Conservation (phyloP, 805 yeast species). For the Saccharomycopsis sp. region DNA sequence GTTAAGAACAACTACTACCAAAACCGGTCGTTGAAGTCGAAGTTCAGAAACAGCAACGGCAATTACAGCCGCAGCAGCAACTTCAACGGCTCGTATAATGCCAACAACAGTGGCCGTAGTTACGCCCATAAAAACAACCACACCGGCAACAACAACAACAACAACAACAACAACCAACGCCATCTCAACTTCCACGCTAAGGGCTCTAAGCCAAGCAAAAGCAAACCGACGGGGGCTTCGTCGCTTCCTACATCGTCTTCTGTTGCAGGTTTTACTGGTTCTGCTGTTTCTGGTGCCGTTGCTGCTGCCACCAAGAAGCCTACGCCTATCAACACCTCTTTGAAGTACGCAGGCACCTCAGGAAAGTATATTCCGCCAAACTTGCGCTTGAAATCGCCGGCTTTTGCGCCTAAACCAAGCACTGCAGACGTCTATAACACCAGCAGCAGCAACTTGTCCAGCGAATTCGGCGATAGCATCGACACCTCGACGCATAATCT, state of each 20-base stretch:
- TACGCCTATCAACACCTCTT: background rate
- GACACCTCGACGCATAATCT: background rate
- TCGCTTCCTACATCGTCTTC: background rate
- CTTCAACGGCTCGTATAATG: no score
- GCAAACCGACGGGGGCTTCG: background rate
- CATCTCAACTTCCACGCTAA: background rate
- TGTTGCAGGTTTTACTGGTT: background rate
- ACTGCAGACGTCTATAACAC: conserved; percentile 16
- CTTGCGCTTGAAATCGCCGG: conserved; percentile 20
- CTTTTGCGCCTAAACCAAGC: conserved; percentile 15
- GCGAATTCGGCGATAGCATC: background rate
- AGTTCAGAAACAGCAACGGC: no score
- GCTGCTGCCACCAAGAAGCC: background rate
- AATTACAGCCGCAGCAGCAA: no score
- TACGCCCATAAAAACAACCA: background rate
- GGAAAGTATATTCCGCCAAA: conserved; percentile 21
- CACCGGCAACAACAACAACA: background rate
- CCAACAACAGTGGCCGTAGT: background rate
- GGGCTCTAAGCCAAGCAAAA: background rate
- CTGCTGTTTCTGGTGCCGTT: background rate
- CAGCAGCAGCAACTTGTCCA: background rate
- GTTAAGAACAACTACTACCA: background rate
- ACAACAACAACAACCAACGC: background rate
- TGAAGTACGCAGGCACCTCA: background rate
- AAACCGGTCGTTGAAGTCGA: background rate